Evolutionary conservation across 2,329 filamentous ascomycete genomes (phyloP), one percentile per base, ranked within the genome.

Genomic region (Xylaria multiplex): DNA sequence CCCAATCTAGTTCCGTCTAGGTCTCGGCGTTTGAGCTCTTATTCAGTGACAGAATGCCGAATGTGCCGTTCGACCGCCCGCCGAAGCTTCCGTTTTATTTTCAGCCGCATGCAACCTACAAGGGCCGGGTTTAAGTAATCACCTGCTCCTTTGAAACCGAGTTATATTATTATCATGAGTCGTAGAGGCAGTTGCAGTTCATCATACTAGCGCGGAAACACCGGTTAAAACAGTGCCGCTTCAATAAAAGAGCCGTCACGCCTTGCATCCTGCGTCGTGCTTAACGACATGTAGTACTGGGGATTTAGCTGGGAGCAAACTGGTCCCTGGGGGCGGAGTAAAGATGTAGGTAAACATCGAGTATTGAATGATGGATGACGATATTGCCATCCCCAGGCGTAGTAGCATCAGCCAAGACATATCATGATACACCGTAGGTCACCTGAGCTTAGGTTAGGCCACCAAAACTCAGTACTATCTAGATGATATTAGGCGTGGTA

Each of bases 1-100:
- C 30, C 49, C 42, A 59, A 35, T 48, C 22, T 40, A 40, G 37
- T 30, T 32, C 49, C 50, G 62, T 37, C 62, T 55, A 37, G 43
- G 43, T 45, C 43, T 64, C 50, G 49, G 60, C 9, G 19, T 35
- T 59, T 13, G n/a, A 49, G 43, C 50, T 46, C 42, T 55, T 27
- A 32, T 37, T 45, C 48, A 24, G 60, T 37, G 13, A 32, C 6
- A 57, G 37, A 19, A 16, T 53, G 62, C 57, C 53, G 65, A 46
- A 32, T 42, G 40, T 65, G 59, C 57, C 57, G 58, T 50, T 59
- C 48, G 37, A 58, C 62, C 57, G 42, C 30, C 30, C 58, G 53
- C 52, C 57, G 53, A 56, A 32, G 40, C 50, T 67, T 59, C 65
- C 64, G 61, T 60, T 58, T 54, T 55, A 27, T 49, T 65, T 65